Base-by-base conservation (phyloP, 164 flowering plant species). In the Berberis vulgaris region DNA sequence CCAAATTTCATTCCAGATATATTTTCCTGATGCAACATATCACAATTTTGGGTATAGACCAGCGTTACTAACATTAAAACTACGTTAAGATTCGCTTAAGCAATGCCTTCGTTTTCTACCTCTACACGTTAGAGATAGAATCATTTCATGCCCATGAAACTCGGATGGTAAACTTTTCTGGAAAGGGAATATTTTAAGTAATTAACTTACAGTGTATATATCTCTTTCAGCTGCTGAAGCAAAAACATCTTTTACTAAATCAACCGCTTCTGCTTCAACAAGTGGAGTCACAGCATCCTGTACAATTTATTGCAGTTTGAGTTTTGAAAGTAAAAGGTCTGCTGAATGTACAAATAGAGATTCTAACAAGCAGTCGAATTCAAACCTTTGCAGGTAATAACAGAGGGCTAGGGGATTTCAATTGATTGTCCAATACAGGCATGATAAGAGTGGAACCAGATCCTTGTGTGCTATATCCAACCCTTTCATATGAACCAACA, bases 181-280 rank as follows among this genome's bases (percentile, higher is more conserved):
- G 41, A 41, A 2, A 40, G 12, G 38, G 11, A 41, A 1, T 11
- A 54, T 26, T 2, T 57, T 47, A 64, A 57, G 7, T 6, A 43
- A 64, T 11, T 65, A 68, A 74, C 91, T 79, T 69, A 87, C 96
- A 56, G 99, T 89, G 78, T 87, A 89, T 58, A 91, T 94, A 71
- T 94, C 98, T 69, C 97, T 91, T 78, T 94, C 98, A 8, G 93
- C 80, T 65, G 98, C 97, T 57, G 96, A 86, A 66, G 88, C 97
- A 77, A 94, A 91, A 65, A 81, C 85, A 70, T 89, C 88, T 73
- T 90, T 90, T 44, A 93, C 97, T 81, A 93, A 76, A 70, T 93
- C 97, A 72, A 94, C 76, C 38, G 98, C 98, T 76, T 91, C 95
- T 39, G 75, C 10, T 62, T 85, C 95, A 2, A 84, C 76, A n/a